Base-by-base conservation (phyloP, 345 rosid genomes). In the Citrus unshiu region DNA sequence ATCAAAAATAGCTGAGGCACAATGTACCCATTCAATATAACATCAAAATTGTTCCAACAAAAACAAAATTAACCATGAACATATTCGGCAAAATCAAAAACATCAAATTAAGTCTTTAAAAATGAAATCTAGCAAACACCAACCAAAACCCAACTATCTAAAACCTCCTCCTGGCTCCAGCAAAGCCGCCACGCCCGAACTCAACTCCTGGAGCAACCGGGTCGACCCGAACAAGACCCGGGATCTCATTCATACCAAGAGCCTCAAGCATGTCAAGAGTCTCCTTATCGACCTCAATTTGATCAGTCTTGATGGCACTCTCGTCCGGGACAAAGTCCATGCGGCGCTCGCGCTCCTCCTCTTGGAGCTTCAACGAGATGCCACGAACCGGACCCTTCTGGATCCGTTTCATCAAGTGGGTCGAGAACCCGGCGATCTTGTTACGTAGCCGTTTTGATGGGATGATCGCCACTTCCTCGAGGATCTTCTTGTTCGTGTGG, bases 331-430 rank as follows among this genome's bases (percentile, higher is more conserved):
- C 94, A 2, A 88, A 91, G 83, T 89, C 95, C 93, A 91, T 91
- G 76, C 90, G 90, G 7, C 95, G 91, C 85, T 91, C 95, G 14
- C 91, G 90, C 87, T 91, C 95, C 70, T 89, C 95, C 82, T 91
- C 93, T 64, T 91, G 95, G 9, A 91, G 91, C 83, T 91, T 89
- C 49, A 91, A 81, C 2, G 95, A 91, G 86, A 91, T 91, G 25
- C 91, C 93, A 4, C 95, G 92, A 49, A 91, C 94, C 0, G 94
- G 89, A 37, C 94, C 94, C 80, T 85, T 89, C 84, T 89, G 92
- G 75, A 91, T 89, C 64, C 92, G 87, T 85, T 89, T 89, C 92
- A 91, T 91, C 37, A 91, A 87, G 81, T 91, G 91, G 46, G 92
- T 91, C 4, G 92, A 87, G 86, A 88, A 91, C 29, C 95, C 93